Conservation (phyloP, 305 asterid species). For the Fraxinus angustifolia region DNA sequence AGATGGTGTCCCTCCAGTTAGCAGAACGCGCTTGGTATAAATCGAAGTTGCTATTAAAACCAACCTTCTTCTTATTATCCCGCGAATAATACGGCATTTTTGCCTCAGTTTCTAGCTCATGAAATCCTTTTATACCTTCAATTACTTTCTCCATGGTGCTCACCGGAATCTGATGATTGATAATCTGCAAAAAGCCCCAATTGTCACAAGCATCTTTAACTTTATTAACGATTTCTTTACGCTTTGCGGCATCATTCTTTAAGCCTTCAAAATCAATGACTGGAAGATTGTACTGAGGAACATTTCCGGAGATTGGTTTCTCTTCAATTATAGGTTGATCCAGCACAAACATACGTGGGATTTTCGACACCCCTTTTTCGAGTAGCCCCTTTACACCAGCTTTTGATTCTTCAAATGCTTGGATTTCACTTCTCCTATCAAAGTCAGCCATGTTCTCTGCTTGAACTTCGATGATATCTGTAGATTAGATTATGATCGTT, state of each 20-base stretch:
- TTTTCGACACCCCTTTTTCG: slow-evolving; percentile 36
- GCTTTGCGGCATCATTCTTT: slow-evolving; percentile 3
- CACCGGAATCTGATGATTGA: slow-evolving; percentile 32
- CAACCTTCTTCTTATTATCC: slow-evolving; percentile 24
- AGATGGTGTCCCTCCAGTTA: neutral
- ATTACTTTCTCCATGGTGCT: slow-evolving; percentile 23
- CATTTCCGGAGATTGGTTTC: neutral
- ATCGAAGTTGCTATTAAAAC: neutral
- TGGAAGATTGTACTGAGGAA: slow-evolving; percentile 26
- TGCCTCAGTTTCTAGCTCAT: slow-evolving; percentile 29
- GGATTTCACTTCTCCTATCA: slow-evolving; percentile 31
- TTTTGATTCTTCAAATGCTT: slow-evolving; percentile 40
- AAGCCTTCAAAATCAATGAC: slow-evolving; percentile 32
- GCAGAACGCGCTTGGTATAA: neutral
- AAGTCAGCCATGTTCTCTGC: slow-evolving; percentile 9
- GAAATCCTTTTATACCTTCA: slow-evolving; percentile 25
- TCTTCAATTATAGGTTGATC: slow-evolving; percentile 16
- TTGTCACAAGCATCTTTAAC: slow-evolving; percentile 24
- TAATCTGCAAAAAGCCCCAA: slow-evolving; percentile 41
- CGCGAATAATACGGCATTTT: slow-evolving; percentile 35
- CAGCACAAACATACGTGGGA: slow-evolving; percentile 39
- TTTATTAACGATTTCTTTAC: slow-evolving; percentile 20
- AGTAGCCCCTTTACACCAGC: slow-evolving; percentile 49
- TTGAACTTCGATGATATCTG: neutral
- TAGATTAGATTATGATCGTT: neutral